These are phyloP conservation scores for Psilocybe cubensis DNA, from an alignment of 768 basidiomycete species.

Conservation along the genomic window DNA sequence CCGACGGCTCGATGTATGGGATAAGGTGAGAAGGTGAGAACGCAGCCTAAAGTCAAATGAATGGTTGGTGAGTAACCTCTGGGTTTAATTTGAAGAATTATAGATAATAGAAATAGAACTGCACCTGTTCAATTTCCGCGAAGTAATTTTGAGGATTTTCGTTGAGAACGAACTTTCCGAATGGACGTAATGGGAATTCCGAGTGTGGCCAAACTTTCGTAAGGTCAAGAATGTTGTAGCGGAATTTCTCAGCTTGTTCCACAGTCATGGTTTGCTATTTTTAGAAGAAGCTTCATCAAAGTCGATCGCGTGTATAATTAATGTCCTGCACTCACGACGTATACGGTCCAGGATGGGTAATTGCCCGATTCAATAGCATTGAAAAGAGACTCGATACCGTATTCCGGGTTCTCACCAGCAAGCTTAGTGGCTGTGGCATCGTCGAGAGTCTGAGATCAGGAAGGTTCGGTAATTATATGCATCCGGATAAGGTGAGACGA, in stretches of 20 bases:
- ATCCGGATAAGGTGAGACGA: slow-evolving; percentile 4
- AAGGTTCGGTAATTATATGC: slow-evolving; percentile 3
- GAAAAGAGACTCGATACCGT: slow-evolving; percentile 77
- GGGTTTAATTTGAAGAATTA: slow-evolving; percentile 22
- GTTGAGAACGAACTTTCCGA: slow-evolving; percentile 85
- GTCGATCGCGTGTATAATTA: background rate
- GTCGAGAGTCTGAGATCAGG: slow-evolving; percentile 64
- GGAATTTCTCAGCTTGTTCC: slow-evolving; percentile 88
- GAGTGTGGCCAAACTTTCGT: slow-evolving; percentile 93
- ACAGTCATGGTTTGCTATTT: slow-evolving; percentile 89
- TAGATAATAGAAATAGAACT: slow-evolving; percentile 19
- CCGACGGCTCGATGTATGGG: slow-evolving; percentile 87
- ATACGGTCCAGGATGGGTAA: slow-evolving; percentile 88
- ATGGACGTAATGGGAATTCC: slow-evolving; percentile 84
- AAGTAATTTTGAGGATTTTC: slow-evolving; percentile 88
- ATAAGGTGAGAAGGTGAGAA: slow-evolving; percentile 89
- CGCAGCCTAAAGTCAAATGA: slow-evolving; percentile 53
- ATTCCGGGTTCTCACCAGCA: slow-evolving; percentile 81
- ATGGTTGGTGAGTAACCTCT: slow-evolving; percentile 1
- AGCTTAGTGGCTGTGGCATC: slow-evolving; percentile 65
- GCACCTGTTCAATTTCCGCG: slow-evolving; percentile 91
- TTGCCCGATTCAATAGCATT: slow-evolving; percentile 82
- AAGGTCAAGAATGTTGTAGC: slow-evolving; percentile 88
- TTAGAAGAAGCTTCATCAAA: slow-evolving; percentile 2
- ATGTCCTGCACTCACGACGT: slow-evolving; percentile 55